Conservation (phyloP, 2,329 filamentous ascomycete species). For the Thelonectria rubi region DNA sequence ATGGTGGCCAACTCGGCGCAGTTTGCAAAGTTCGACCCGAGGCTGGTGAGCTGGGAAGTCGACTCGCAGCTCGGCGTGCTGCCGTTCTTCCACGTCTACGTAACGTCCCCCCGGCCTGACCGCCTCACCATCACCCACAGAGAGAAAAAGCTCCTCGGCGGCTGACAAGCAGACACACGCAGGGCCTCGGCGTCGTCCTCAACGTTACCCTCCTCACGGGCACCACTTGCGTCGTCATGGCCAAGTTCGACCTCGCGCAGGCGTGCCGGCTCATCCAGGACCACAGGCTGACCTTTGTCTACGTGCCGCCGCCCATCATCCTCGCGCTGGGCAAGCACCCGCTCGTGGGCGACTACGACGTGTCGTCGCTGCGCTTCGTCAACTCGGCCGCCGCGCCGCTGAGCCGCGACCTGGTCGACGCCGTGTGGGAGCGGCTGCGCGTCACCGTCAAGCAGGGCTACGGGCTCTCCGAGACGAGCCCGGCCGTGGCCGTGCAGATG, state of each 20-base stretch:
- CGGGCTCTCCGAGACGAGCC: constrained; percentile 86
- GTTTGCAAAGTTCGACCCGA: constrained; percentile 60
- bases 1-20: constrained; percentile 79
- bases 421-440: constrained; percentile 76
- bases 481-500: constrained; percentile 77
- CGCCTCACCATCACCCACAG: neutral
- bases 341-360: constrained; percentile 79
- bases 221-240: constrained; percentile 75
- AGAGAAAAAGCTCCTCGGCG: neutral
- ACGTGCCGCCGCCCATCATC: constrained; percentile 86
- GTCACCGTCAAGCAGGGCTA: constrained; percentile 93
- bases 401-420: constrained; percentile 80
- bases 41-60: constrained; percentile 65
- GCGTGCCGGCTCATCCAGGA: constrained; percentile 82
- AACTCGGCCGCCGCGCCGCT: constrained; percentile 89
- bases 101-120: constrained; percentile 49
- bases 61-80: constrained; percentile 82
- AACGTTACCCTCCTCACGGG: constrained; percentile 61
- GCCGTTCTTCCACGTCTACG: constrained; percentile 93
- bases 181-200: constrained; percentile 48
- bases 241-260: constrained; percentile 80
- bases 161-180: neutral
- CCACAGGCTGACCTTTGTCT: constrained; percentile 78
- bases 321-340: constrained; percentile 84
- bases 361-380: constrained; percentile 81